A percentile compares a stretch with the other conserved stretches of the same genome.
These are phyloP conservation scores for Podospora sp. DNA, from an alignment of 495 filamentous ascomycete species.

Conservation along the genomic window DNA sequence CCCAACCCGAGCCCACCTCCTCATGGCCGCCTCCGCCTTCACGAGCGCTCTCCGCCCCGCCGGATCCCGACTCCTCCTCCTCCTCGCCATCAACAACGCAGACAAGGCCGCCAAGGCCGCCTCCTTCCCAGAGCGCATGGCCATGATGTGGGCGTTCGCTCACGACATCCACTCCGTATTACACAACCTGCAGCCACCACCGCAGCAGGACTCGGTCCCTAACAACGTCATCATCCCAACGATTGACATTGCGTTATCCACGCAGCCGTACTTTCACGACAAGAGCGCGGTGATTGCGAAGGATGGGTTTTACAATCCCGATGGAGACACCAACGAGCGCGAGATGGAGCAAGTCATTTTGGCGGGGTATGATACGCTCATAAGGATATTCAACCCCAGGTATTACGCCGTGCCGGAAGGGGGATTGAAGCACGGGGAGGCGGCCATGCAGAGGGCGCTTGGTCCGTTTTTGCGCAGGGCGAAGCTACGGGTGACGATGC, in stretches of 20 bases:
- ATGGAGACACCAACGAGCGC: not conserved
- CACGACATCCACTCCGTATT: constrained; percentile 53
- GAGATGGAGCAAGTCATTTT: constrained; percentile 71
- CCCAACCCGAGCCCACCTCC: constrained; percentile 79
- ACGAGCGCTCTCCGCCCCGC: constrained; percentile 36
- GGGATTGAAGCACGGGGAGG: constrained; percentile 37
- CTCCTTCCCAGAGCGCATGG: constrained; percentile 75
- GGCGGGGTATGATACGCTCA: constrained; percentile 84
- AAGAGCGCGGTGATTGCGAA: constrained; percentile 72
- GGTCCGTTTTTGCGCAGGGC: constrained; percentile 70
- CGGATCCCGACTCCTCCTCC: constrained; percentile 65
- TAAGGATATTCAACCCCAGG: constrained; percentile 78
- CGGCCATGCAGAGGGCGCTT: constrained; percentile 54
- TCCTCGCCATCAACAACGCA: constrained; percentile 89
- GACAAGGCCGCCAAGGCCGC: constrained; percentile 89
- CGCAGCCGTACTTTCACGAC: constrained; percentile 80
- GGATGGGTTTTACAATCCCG: constrained; percentile 49
- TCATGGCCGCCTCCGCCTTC: constrained; percentile 72
- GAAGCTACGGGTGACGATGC: constrained; percentile 69
- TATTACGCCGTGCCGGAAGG: constrained; percentile 64
- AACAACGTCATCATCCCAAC: constrained; percentile 32
- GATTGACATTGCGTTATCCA: constrained; percentile 82
- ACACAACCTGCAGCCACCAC: constrained; percentile 15
- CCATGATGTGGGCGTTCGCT: constrained; percentile 85
- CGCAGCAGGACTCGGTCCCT: constrained; percentile 14